Percentiles rank a stretch among this genome's conserved stretches.
These are phyloP conservation scores for Nidularia pulvinata DNA, from an alignment of 768 basidiomycete genomes.

Conservation along the genomic window DNA sequence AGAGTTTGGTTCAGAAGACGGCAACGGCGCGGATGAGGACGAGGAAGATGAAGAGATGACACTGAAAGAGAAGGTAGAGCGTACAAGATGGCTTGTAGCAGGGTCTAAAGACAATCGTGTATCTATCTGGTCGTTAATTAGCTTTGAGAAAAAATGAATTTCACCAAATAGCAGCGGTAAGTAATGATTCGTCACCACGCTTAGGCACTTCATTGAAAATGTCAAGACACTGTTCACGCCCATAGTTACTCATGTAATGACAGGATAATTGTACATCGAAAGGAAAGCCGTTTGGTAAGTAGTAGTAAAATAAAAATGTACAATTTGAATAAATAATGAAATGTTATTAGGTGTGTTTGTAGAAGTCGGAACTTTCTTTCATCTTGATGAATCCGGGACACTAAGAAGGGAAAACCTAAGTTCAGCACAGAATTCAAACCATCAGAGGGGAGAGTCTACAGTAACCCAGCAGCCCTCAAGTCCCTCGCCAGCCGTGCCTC, in stretches of 20 bases:
- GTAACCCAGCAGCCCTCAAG: constrained; percentile 52
- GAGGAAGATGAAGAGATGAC: constrained; percentile 57
- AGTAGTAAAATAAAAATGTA: constrained; percentile 1
- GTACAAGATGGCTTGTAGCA: constrained; percentile 61
- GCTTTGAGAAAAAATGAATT: constrained; percentile 33
- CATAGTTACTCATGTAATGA: background rate
- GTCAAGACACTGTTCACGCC: too few species aligned
- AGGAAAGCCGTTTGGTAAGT: background rate
- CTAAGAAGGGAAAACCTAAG: background rate
- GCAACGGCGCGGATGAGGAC: constrained; percentile 17
- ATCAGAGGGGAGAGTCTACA: constrained; percentile 25
- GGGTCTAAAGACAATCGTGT: constrained; percentile 72
- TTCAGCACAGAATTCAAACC: background rate
- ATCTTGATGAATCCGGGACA: too few species aligned
- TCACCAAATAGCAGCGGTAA: too few species aligned
- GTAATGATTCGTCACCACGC: too few species aligned
- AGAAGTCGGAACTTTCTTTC: too few species aligned
- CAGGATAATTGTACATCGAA: background rate
- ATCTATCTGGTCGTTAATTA: constrained; percentile 70
- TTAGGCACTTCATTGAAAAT: too few species aligned
- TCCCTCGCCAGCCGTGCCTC: constrained; percentile 49
- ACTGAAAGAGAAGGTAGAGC: constrained; percentile 36
- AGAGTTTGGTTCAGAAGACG: constrained; percentile 11
- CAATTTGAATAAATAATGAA: background rate
- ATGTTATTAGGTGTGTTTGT: too few species aligned